Evolutionary conservation across 495 filamentous ascomycete species (phyloP).

Genomic region (Talaromyces borbonicus): DNA sequence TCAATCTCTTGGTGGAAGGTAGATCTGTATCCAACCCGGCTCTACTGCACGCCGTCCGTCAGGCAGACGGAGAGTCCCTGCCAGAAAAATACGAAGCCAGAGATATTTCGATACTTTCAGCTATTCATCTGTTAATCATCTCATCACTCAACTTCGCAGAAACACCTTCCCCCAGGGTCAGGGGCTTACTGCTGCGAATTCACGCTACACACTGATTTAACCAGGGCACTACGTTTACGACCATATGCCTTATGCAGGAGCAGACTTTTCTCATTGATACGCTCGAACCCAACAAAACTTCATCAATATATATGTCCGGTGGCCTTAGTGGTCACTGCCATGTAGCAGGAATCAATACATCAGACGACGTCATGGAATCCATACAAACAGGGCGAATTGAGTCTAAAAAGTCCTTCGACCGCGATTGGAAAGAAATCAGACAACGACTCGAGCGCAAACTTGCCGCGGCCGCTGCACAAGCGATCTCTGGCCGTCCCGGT

Average conservation of each 20-base stretch:
- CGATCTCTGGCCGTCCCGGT: constrained; percentile 4
- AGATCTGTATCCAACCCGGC: too few relatives aligned
- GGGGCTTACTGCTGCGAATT: too few relatives aligned
- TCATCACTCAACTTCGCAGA: background rate
- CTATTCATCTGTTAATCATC: constrained; percentile 2
- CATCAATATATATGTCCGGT: constrained; percentile 2
- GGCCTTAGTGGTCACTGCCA: constrained; percentile 1
- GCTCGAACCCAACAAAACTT: background rate
- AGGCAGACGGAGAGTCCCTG: too few relatives aligned
- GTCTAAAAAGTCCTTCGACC: constrained; percentile 3
- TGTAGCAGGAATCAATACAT: background rate
- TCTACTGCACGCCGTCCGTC: too few relatives aligned
- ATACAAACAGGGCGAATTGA: background rate
- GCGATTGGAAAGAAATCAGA: constrained; percentile 8
- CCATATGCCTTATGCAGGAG: background rate
- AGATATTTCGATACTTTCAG: too few relatives aligned
- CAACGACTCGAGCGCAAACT: constrained; percentile 7
- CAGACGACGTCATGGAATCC: constrained; percentile 4
- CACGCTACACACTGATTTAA: too few relatives aligned
- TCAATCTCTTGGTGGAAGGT: constrained; percentile 4
- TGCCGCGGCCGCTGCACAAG: constrained; percentile 6
- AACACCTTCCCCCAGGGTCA: too few relatives aligned
- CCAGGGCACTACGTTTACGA: background rate
- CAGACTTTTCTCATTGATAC: background rate
- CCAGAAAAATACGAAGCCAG: too few relatives aligned